Percentiles rank a stretch among this genome's conserved stretches.
Conservation (phyloP, 306 rosid genomes). For the Fragaria nilgerrensis region DNA sequence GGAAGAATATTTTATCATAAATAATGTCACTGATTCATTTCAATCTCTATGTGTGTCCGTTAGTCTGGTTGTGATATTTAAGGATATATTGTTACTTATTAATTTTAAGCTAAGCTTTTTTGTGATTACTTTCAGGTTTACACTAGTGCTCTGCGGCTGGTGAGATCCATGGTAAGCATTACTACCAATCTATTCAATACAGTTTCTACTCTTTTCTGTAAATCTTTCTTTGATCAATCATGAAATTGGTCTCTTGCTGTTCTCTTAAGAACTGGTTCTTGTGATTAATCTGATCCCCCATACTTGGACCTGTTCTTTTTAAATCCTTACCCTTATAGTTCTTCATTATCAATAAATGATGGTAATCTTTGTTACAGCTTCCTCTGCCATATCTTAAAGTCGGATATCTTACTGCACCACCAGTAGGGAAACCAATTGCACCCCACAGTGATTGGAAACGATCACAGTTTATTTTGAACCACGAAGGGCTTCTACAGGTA, state of each 20-base stretch:
- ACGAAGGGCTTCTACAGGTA: slow-evolving; percentile 92
- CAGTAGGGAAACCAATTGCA: slow-evolving; percentile 67
- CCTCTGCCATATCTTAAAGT: slow-evolving; percentile 90
- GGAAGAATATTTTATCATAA: neutral
- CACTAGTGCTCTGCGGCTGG: slow-evolving; percentile 97
- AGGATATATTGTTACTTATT: neutral
- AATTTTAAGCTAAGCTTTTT: slow-evolving; percentile 18
- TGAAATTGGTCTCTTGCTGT: neutral
- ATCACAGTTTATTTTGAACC: slow-evolving; percentile 79
- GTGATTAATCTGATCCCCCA: neutral
- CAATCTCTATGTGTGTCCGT: neutral
- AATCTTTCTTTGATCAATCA: neutral
- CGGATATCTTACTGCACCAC: slow-evolving; percentile 93
- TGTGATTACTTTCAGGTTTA: slow-evolving; percentile 59
- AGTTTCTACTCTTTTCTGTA: neutral
- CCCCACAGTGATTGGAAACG: slow-evolving; percentile 97
- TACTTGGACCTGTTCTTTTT: neutral
- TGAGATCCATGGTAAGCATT: slow-evolving; percentile 88
- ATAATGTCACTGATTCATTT: neutral
- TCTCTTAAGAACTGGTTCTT: neutral
- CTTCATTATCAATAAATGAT: neutral
- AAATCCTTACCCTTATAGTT: neutral
- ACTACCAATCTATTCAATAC: neutral
- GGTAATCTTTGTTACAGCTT: slow-evolving; percentile 53
- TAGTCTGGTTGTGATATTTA: neutral